Evolutionary conservation across 768 basidiomycete genomes (phyloP).

Genomic region (Suillus subaureus): DNA sequence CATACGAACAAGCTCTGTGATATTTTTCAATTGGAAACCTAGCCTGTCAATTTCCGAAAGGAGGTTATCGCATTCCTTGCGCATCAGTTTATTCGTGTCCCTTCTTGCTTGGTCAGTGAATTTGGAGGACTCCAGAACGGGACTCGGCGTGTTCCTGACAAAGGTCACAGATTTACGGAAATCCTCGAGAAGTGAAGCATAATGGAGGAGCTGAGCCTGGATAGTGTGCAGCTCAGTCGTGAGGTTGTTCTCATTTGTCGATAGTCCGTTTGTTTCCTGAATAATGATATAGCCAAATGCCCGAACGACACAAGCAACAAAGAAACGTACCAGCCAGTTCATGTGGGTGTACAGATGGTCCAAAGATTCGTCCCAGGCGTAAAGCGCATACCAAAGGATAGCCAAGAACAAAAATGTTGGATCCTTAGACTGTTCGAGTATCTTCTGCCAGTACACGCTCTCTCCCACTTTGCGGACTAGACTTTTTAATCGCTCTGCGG

Average conservation of each 20-base stretch:
- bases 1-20: conserved; percentile 25
- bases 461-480: conserved; percentile 35
- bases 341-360: conserved; percentile 55
- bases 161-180: conserved; percentile 56
- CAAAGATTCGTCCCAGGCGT: conserved; percentile 64
- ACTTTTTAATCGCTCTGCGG: conserved; percentile 28
- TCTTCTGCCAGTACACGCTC: conserved; percentile 40
- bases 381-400: conserved; percentile 60
- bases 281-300: neutral
- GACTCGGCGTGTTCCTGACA: conserved; percentile 50
- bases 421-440: conserved; percentile 33
- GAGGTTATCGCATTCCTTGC: conserved; percentile 48
- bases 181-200: conserved; percentile 56
- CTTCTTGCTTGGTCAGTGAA: conserved; percentile 16
- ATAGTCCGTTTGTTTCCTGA: conserved; percentile 47
- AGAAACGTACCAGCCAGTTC: conserved; percentile 43
- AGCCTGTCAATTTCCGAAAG: conserved; percentile 51
- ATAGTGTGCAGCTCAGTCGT: conserved; percentile 59
- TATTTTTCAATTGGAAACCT: conserved; percentile 30
- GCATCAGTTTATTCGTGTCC: conserved; percentile 38
- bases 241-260: conserved; percentile 39
- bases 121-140: conserved; percentile 38
- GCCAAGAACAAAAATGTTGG: conserved; percentile 39
- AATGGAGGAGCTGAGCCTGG: conserved; percentile 60
- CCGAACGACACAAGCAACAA: neutral